Evolutionary conservation across 768 basidiomycete genomes (phyloP).

Genomic region (Phlebiopsis gigantea): DNA sequence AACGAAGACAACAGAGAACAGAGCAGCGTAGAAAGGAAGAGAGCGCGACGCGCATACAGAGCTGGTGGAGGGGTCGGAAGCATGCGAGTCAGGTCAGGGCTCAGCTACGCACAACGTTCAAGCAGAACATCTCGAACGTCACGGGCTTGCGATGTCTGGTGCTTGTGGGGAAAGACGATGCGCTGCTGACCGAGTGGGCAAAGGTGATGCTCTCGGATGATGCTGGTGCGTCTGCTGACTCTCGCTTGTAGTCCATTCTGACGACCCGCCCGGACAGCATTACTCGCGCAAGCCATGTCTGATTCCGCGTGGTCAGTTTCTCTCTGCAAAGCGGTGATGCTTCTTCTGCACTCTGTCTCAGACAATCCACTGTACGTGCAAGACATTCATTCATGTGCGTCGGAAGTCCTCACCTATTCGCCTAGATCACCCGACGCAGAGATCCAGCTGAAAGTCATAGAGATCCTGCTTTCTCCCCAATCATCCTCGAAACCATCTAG

Average conservation of each 20-base stretch:
- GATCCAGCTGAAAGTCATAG: slow-evolving; percentile 47
- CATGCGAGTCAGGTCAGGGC: slow-evolving; percentile 37
- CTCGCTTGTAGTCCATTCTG: not conserved
- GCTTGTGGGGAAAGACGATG: slow-evolving; percentile 49
- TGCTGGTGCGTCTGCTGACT: slow-evolving; percentile 20
- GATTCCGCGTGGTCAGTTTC: slow-evolving; percentile 57
- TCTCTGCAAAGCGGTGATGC: slow-evolving; percentile 40
- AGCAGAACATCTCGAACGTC: slow-evolving; percentile 45
- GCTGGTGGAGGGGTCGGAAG: slow-evolving; percentile 58
- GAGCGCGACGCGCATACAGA: slow-evolving; percentile 56
- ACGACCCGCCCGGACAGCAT: slow-evolving; percentile 5
- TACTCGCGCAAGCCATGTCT: slow-evolving; percentile 7
- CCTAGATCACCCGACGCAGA: slow-evolving; percentile 43
- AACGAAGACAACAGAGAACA: slow-evolving; percentile 51
- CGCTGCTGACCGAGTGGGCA: slow-evolving; percentile 44
- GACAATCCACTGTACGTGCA: slow-evolving; percentile 42
- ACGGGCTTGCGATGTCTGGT: slow-evolving; percentile 61
- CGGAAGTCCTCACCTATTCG: not conserved
- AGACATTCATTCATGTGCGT: not conserved
- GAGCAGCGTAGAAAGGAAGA: slow-evolving; percentile 52
- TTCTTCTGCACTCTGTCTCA: slow-evolving; percentile 51
- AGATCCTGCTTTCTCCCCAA: slow-evolving; percentile 34
- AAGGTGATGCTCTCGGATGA: slow-evolving; percentile 26
- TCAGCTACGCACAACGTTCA: slow-evolving; percentile 46
- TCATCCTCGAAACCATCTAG: slow-evolving; percentile 21